Percentiles rank a stretch among this genome's conserved stretches.
Conservation (phyloP, 495 filamentous ascomycete species). For the Neurospora sp. region DNA sequence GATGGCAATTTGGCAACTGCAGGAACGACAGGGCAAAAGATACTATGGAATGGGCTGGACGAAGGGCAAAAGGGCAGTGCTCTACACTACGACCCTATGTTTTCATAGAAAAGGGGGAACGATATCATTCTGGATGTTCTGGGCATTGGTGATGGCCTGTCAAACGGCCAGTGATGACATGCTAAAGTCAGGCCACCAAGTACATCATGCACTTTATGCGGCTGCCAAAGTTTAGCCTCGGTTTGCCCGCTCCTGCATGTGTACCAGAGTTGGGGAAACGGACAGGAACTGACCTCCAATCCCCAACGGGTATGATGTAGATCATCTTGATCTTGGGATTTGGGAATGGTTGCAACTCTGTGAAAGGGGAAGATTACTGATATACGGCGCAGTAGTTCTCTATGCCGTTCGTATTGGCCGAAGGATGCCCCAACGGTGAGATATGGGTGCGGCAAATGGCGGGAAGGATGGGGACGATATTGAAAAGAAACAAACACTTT, state of each 20-base stretch:
- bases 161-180: background rate
- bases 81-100: background rate
- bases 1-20: background rate
- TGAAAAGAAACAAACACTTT: background rate
- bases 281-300: no score
- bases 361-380: background rate
- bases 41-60: background rate
- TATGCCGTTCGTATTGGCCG: background rate
- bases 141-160: background rate
- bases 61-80: background rate
- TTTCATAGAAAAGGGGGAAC: background rate
- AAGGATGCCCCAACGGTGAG: background rate
- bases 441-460: background rate
- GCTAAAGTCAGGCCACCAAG: background rate
- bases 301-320: background rate
- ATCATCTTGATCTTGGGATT: background rate
- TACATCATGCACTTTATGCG: background rate
- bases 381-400: background rate
- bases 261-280: background rate
- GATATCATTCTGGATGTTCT: background rate
- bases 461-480: background rate
- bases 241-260: background rate
- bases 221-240: background rate
- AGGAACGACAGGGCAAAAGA: background rate
- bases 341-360: background rate